Evolutionary conservation across 306 rosid genomes (phyloP), one percentile per base, ranked within the genome.

Genomic region (Elaeagnus macrophylla): DNA sequence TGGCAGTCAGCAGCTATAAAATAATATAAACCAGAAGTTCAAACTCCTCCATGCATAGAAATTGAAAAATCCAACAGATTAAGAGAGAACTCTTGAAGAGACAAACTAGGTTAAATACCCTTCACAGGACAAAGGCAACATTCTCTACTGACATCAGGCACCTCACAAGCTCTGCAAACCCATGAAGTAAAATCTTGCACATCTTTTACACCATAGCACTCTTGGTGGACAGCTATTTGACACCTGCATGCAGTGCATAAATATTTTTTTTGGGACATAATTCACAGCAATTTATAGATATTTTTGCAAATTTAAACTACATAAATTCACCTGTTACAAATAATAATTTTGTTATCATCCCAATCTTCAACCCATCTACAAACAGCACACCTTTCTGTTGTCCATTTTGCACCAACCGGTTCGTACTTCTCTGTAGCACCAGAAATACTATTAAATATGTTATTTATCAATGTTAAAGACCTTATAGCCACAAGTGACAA

Each of bases 291-390:
- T 5, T 25, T 25, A 25, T 25, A 25, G 3, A 45, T 10, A 20
- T 50, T 64, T 41, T 63, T 43, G 40, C 51, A 61, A 35, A 68
- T 51, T 47, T 38, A 73, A 66, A 57, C 13, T 51, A 70, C 48
- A 38, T 53, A 61, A 51, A 67, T 54, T 54, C 48, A 91, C 99
- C 99, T 84, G 85, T 84, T 91, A 64, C 99, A 91, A 53, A 91
- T 91, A 53, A 91, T 87, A 46, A 91, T 87, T 80, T 87, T 91
- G 79, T 91, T 87, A 57, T 87, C 95, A 37, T 91, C 96, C 89
- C 93, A 91, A 72, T 91, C 99, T 75, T 87, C 99, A 65, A 86
- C 93, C 99, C 99, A 87, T 87, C 99, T 84, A 58, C 99, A 91
- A 69, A 91, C 57, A 0, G 99, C 99, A 71, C 99, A 91, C 74